Evolutionary conservation across 768 basidiomycete species (phyloP).

Genomic region (Sarcomyxa edulis): DNA sequence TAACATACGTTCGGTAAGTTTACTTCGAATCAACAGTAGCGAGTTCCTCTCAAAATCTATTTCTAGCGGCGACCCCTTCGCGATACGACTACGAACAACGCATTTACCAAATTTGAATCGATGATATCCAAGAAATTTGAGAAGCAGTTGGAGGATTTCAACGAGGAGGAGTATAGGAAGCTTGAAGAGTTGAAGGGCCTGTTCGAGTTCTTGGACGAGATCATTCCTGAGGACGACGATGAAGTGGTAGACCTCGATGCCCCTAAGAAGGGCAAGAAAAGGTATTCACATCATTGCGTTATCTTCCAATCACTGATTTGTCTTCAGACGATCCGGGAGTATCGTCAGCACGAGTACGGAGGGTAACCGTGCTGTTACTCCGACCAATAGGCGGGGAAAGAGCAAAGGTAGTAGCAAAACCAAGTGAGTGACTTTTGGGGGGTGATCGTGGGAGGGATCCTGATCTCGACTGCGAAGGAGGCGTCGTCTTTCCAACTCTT

Average conservation of each 20-base stretch:
- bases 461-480: slow-evolving; percentile 31
- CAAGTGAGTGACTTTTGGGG: slow-evolving; percentile 29
- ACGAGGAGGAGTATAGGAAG: slow-evolving; percentile 64
- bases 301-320: slow-evolving; percentile 3
- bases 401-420: slow-evolving; percentile 27
- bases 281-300: slow-evolving; percentile 16
- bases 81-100: slow-evolving; percentile 60
- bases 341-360: slow-evolving; percentile 42
- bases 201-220: slow-evolving; percentile 69
- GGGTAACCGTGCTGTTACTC: slow-evolving; percentile 29
- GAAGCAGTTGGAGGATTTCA: slow-evolving; percentile 64
- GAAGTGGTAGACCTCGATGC: slow-evolving; percentile 39
- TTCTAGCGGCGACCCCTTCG: slow-evolving; percentile 35
- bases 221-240: slow-evolving; percentile 63
- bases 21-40: not conserved
- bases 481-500: slow-evolving; percentile 49
- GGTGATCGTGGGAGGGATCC: slow-evolving; percentile 1
- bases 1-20: slow-evolving; percentile 51
- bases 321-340: slow-evolving; percentile 53
- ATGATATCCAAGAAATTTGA: slow-evolving; percentile 67
- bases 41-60: not conserved
- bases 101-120: slow-evolving; percentile 66
- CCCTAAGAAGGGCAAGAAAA: slow-evolving; percentile 40
- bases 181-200: slow-evolving; percentile 57
- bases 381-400: slow-evolving; percentile 22